A percentile compares a stretch with the other conserved stretches of the same genome.
These are phyloP conservation scores for Metrosideros polymorpha DNA, from an alignment of 441 rosid species.

Conservation along the genomic window DNA sequence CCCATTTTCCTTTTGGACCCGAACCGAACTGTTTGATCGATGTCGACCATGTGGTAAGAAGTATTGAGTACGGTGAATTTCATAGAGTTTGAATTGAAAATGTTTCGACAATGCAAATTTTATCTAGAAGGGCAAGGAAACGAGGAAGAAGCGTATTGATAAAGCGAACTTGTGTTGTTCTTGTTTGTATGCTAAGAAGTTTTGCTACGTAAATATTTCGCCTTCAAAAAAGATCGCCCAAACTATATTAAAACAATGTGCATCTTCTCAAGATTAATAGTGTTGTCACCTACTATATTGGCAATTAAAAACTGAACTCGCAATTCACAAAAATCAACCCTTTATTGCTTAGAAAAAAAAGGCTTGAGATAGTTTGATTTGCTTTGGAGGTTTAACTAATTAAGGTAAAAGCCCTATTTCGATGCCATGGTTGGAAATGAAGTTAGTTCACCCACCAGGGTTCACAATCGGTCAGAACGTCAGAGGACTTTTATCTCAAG, in stretches of 20 bases:
- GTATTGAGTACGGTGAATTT: not conserved
- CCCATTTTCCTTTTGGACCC: not conserved
- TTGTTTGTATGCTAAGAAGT: not conserved
- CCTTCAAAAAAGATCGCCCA: not conserved
- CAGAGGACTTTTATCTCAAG: not conserved
- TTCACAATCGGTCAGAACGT: not conserved
- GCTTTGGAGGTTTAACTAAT: not conserved
- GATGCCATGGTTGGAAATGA: not conserved
- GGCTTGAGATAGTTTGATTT: not conserved
- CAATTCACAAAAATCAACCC: not conserved
- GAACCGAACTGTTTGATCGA: not conserved
- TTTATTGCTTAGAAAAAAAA: not conserved
- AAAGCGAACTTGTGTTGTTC: not conserved
- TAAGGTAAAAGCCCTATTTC: not conserved
- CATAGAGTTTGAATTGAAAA: not conserved
- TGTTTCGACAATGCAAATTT: not conserved
- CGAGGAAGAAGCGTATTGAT: not conserved
- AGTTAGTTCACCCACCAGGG: not conserved
- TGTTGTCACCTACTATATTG: not conserved
- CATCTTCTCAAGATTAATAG: not conserved
- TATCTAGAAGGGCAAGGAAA: not conserved
- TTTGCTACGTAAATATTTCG: not conserved
- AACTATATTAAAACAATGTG: not conserved
- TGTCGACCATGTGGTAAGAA: not conserved
- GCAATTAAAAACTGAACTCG: not conserved